Evolutionary conservation across 768 basidiomycete species (phyloP).

Genomic region (Mrakia gelida): DNA sequence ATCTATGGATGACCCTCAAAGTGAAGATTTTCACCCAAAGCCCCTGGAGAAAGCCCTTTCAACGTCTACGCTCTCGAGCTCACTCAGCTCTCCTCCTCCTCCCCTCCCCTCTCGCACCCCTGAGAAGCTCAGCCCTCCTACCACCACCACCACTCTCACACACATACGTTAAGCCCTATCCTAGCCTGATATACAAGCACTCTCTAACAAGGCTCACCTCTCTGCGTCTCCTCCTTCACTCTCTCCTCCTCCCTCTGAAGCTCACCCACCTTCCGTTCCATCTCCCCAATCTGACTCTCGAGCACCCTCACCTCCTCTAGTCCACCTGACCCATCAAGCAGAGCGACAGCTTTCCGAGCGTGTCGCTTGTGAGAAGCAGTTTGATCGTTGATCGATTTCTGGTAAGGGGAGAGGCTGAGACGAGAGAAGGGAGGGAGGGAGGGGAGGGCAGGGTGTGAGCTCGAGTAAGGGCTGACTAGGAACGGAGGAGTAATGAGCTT

Average conservation of each 20-base stretch:
- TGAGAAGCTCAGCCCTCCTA: background rate
- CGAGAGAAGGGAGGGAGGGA: background rate
- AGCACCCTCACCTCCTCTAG: background rate
- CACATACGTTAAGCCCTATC: background rate
- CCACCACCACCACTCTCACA: background rate
- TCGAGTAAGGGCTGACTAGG: background rate
- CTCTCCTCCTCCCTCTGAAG: background rate
- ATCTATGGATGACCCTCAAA: too few relatives aligned
- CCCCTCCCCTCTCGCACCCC: background rate
- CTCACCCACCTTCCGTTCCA: background rate
- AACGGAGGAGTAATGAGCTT: background rate
- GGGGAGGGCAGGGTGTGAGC: background rate
- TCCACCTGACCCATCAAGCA: background rate
- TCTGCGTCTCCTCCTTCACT: background rate
- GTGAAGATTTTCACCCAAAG: too few relatives aligned
- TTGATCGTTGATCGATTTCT: background rate
- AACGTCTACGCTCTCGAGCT: background rate
- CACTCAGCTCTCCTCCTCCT: background rate
- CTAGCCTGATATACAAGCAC: background rate
- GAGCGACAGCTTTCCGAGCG: background rate
- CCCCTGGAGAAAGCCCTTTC: background rate
- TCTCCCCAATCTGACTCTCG: background rate
- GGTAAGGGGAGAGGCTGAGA: background rate
- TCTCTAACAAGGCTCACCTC: background rate
- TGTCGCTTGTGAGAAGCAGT: background rate